Evolutionary conservation across 805 yeast genomes (phyloP).

Genomic region (Candida arabinofermentans): DNA sequence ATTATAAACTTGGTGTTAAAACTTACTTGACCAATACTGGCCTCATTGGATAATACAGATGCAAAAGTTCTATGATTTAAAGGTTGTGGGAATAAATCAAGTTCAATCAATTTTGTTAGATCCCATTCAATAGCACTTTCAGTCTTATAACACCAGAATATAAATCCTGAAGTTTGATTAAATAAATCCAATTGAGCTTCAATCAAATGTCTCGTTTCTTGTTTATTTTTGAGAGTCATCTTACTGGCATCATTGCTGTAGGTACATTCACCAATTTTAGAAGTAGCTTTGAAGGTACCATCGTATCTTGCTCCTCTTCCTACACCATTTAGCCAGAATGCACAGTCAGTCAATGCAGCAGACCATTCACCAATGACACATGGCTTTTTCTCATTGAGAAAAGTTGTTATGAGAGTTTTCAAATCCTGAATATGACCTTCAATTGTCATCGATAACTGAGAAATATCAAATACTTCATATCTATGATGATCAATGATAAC

Average conservation of each 20-base stretch:
- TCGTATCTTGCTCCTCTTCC: slow-evolving; percentile 64
- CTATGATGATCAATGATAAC: slow-evolving; percentile 86
- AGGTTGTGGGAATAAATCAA: slow-evolving; percentile 60
- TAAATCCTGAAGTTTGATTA: slow-evolving; percentile 49
- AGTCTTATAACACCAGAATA: slow-evolving; percentile 70
- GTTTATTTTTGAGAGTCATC: slow-evolving; percentile 41
- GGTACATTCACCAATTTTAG: slow-evolving; percentile 43
- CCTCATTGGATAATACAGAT: slow-evolving; percentile 48
- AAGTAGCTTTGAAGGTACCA: slow-evolving; percentile 40
- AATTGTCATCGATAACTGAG: slow-evolving; percentile 50
- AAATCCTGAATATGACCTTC: slow-evolving; percentile 59
- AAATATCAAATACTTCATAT: slow-evolving; percentile 80
- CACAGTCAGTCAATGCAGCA: slow-evolving; percentile 69
- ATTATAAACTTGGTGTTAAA: slow-evolving; percentile 3
- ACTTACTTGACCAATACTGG: slow-evolving; percentile 9
- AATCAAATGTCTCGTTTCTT: slow-evolving; percentile 47
- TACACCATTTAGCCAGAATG: slow-evolving; percentile 65
- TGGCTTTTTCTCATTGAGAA: slow-evolving; percentile 39
- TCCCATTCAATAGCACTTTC: slow-evolving; percentile 70
- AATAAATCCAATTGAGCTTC: slow-evolving; percentile 60
- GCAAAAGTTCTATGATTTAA: slow-evolving; percentile 62
- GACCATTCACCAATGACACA: slow-evolving; percentile 69
- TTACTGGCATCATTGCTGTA: slow-evolving; percentile 32
- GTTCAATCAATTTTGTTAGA: slow-evolving; percentile 43
- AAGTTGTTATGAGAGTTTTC: slow-evolving; percentile 43